Percentiles rank a stretch among this genome's conserved stretches.
phyloP scores from a whole-genome alignment of 257 asterid genomes.

The Lithospermum erythrorhizon region DNA sequence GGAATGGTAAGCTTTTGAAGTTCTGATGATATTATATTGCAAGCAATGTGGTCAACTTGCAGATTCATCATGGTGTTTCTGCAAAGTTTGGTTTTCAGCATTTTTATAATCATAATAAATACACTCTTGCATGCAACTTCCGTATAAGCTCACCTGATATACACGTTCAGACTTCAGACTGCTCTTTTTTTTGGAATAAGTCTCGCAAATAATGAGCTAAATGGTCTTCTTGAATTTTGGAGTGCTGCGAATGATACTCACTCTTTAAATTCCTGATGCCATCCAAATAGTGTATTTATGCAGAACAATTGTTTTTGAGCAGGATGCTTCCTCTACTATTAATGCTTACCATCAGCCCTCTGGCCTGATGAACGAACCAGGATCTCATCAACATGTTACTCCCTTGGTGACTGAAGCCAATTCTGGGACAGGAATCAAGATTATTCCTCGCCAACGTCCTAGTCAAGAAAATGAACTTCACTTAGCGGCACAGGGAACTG shows the following conservation, averaged over 20 bases:
- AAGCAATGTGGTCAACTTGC: not conserved
- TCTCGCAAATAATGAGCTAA: conserved; percentile 25
- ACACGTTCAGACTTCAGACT: conserved; percentile 29
- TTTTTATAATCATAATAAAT: not conserved
- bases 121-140: not conserved
- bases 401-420: conserved; percentile 13
- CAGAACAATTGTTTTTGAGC: conserved; percentile 9
- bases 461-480: conserved; percentile 12
- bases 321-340: conserved; percentile 12
- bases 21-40: conserved; percentile 8
- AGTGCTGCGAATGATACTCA: conserved; percentile 17
- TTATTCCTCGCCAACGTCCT: conserved; percentile 31
- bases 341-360: conserved; percentile 20
- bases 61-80: not conserved
- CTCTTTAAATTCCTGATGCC: conserved; percentile 7
- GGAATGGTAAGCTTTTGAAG: conserved; percentile 30
- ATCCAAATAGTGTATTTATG: conserved; percentile 8
- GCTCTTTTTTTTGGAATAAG: conserved; percentile 12
- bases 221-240: conserved; percentile 28
- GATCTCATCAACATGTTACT: conserved; percentile 11
- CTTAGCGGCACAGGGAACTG: conserved; percentile 45
- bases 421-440: conserved; percentile 45
- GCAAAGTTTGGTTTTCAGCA: not conserved
- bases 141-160: not conserved
- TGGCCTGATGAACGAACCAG: conserved; percentile 8